Evolutionary conservation across 192 early-diverging fungal species (phyloP), one percentile per base, ranked within the genome.

Genomic region (Backusella sp.): DNA sequence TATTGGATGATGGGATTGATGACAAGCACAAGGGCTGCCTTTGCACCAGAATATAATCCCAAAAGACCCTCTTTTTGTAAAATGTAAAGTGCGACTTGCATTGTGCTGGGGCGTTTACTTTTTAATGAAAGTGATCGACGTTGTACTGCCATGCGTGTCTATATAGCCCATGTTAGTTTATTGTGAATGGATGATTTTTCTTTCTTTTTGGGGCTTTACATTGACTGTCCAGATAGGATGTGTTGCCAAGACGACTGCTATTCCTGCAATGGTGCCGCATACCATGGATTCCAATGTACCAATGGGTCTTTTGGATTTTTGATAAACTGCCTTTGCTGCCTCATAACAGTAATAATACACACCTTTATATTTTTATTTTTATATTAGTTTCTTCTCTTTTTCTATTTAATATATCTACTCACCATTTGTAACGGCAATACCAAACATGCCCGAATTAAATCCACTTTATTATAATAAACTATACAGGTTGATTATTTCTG

Each of bases 161-260:
- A 41, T 44, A 62, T 26, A 59, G 32, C 32, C 32, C 32, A 59
- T 3, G 19, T 52, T 53, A 53, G 7, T 53, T n/a, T 53, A 32
- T 32, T 32, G 21, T 28, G 9, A 21, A 9, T 6, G 21, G 6
- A 21, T 3, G 0, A 0, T 11, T 28, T 62, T n/a, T 21, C 26
- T 59, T 26, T 28, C 1, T 4, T 15, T 59, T 26, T 28, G 0
- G 28, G 32, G 32, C 1, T 84, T 82, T 87, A 93, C 90, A 83
- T 99, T 99, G 42, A 99, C 90, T 65, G 97, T 95, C 97, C 97
- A 99, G 75, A 99, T 96, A 9, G 97, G 97, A 86, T 99, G 96
- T 70, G 97, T 99, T 81, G 92, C 89, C 66, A 91, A 80, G 36
- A 92, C 93, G 6, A 91, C 94, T 74, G 91, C 90, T 21, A 92